phyloP scores from a whole-genome alignment of 1,284 basidiomycete genomes.

The Trichosporon sp. region DNA sequence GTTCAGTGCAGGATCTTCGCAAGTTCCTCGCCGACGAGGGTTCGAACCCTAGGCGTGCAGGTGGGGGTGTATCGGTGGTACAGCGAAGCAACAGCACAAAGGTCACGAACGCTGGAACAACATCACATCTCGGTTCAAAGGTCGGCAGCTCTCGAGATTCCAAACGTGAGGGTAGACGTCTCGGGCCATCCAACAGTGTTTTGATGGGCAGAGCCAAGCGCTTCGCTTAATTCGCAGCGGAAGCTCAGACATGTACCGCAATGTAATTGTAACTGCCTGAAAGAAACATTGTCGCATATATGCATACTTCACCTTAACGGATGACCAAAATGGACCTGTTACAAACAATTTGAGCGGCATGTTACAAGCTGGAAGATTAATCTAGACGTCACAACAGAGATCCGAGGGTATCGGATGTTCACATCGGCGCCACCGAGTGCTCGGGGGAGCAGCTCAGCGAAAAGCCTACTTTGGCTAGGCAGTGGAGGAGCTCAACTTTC shows the following conservation, averaged over 20 bases:
- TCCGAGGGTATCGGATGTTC: not conserved
- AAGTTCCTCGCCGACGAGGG: constrained; percentile 43
- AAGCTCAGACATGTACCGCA: not conserved
- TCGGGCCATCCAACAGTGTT: not conserved
- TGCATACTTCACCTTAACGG: not conserved
- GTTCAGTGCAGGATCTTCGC: constrained; percentile 30
- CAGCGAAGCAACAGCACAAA: not conserved
- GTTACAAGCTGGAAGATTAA: not conserved
- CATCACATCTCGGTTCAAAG: not conserved
- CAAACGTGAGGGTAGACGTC: not conserved
- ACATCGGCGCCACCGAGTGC: not conserved
- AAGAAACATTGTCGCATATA: not conserved
- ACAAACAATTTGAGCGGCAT: not conserved
- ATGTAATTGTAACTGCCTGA: not conserved
- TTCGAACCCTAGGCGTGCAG: constrained; percentile 34
- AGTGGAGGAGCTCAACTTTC: constrained; percentile 74
- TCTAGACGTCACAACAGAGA: not conserved
- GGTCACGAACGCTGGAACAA: not conserved
- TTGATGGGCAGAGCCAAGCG: constrained; percentile 2
- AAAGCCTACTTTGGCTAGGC: constrained; percentile 84
- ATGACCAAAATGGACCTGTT: not conserved
- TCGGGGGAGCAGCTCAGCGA: constrained; percentile 29
- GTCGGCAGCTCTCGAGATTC: not conserved
- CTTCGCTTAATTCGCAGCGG: not conserved
- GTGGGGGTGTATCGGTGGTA: constrained; percentile 41